Base-by-base conservation (phyloP, 2,329 filamentous ascomycete species). In the Sporothrix luriei region DNA sequence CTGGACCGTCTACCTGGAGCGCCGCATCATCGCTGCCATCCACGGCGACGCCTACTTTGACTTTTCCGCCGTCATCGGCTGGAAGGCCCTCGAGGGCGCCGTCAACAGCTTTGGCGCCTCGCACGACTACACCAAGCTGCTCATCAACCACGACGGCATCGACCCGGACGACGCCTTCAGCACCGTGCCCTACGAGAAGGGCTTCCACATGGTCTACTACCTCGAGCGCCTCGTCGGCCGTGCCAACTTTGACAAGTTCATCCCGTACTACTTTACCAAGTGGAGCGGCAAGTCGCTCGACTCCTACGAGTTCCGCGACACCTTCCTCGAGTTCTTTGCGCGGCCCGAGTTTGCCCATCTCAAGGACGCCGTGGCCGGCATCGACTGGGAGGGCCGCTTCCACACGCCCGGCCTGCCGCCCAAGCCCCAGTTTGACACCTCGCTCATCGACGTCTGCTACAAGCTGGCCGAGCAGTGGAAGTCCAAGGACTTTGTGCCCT, bases 141-240 rank as follows among this genome's bases (percentile, higher is more conserved):
- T 97, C 74, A 87, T 94, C 71, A 89, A 92, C 77, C 89, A 98
- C 73, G 91, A 94, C 77, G 93, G 92, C 70, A 90, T 95, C 74
- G 94, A 98, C 75, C 95, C 95, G 0, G 95, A 98, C 78, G 95
- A 99, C 79, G 92, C 94, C 1, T 99, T 98, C 82, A 96, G 91
- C 74, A 91, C 88, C 33, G 84, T 98, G 46, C 93, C 95, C 0
- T 99, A 99, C 76, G 94, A 98, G 78, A 98, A 99, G 81, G 94
- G 94, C 3, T 98, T 97, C 80, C 91, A 92, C 77, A 96, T 98
- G 79, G 84, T 99, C 59, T 97, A 93, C 79, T 90, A 94, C 75
- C 88, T 99, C 16, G 95, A 99, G 76, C 90, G 90, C 61, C 83
- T 97, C 1, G 85, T 98, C 4, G 92, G 93, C 48, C 90, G 91